Conservation (phyloP, 2,329 filamentous ascomycete genomes). For the Colletotrichum lentis region DNA sequence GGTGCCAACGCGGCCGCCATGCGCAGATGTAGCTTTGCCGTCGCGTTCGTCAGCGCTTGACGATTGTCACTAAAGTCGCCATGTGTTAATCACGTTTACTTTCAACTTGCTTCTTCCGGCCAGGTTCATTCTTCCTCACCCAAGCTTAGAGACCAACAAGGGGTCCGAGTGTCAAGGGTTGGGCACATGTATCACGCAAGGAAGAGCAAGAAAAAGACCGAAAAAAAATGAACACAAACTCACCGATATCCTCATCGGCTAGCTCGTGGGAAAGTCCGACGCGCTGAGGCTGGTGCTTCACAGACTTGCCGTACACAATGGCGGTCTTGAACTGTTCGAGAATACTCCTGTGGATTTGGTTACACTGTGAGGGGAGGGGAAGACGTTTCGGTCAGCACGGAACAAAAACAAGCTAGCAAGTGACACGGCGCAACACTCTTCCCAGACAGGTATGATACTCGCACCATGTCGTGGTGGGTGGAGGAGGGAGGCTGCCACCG, state of each 20-base stretch:
- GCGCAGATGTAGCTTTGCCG: conserved; percentile 15
- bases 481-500: background rate
- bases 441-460: conserved; percentile 14
- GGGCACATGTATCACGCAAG: background rate
- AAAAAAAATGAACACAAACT: conserved; percentile 47
- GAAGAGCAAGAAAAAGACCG: too few species aligned
- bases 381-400: conserved; percentile 49
- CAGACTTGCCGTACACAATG: conserved; percentile 95
- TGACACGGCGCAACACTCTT: background rate
- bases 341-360: conserved; percentile 95
- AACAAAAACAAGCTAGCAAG: background rate
- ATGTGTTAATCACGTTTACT: conserved; percentile 42
- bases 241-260: conserved; percentile 96
- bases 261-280: conserved; percentile 92
- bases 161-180: background rate
- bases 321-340: conserved; percentile 94
- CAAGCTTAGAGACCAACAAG: background rate
- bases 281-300: conserved; percentile 97
- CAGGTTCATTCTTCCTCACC: background rate
- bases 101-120: background rate
- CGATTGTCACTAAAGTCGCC: conserved; percentile 57
- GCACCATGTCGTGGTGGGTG: background rate
- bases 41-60: conserved; percentile 67
- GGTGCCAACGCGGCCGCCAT: conserved; percentile 18
- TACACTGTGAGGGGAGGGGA: conserved; percentile 71